Conservation (phyloP, 257 asterid species). For the Solanum etuberosum region DNA sequence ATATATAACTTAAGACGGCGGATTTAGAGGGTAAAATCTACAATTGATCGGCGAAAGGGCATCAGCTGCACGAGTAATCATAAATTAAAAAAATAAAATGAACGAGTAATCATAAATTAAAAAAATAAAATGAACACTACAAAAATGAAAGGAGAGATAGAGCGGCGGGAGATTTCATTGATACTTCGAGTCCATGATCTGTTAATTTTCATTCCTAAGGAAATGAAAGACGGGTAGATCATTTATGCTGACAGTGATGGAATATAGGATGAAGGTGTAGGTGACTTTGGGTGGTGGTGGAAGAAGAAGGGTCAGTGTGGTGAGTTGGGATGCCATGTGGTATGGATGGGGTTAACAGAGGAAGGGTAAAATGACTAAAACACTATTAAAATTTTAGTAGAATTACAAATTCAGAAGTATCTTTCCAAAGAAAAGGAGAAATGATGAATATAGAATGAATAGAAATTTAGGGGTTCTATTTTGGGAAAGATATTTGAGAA, state of each 20-base stretch:
- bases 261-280: not conserved
- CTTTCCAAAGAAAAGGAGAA: not conserved
- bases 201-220: not conserved
- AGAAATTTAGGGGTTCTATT: not conserved
- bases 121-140: not conserved
- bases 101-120: no score
- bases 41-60: not conserved
- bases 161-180: not conserved
- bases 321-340: not conserved
- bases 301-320: not conserved
- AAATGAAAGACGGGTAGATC: not conserved
- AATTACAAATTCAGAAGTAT: not conserved
- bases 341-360: not conserved
- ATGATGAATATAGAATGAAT: not conserved
- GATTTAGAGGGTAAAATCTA: not conserved
- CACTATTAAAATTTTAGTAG: not conserved
- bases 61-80: not conserved
- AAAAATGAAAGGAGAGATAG: not conserved
- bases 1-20: not conserved
- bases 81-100: no score
- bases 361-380: not conserved
- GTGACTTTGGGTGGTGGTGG: not conserved
- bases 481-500: not conserved
- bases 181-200: not conserved
- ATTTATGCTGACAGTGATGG: not conserved